These are phyloP conservation scores for Xylariales sp. DNA, from an alignment of 2,329 filamentous ascomycete species.

Conservation along the genomic window DNA sequence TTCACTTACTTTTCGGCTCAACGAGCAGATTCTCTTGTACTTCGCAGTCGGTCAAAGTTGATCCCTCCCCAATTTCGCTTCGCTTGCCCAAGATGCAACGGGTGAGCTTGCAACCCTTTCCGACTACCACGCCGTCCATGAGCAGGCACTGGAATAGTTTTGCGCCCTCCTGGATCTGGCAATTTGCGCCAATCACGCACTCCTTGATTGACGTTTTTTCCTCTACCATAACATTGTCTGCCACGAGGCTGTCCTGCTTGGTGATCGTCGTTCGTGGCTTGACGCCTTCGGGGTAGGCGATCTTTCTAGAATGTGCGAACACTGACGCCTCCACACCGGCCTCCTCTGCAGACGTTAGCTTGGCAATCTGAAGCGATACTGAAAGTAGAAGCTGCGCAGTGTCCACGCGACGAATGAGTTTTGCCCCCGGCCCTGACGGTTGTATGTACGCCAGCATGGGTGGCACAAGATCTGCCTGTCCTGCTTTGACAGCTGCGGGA, in stretches of 20 bases:
- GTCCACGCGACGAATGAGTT: conserved; percentile 83
- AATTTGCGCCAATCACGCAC: conserved; percentile 81
- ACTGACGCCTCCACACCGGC: conserved; percentile 58
- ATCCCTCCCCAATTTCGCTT: conserved; percentile 77
- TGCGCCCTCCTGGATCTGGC: conserved; percentile 80
- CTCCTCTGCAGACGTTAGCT: conserved; percentile 69
- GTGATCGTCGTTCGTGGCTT: conserved; percentile 79
- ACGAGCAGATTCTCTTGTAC: conserved; percentile 86
- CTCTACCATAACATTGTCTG: conserved; percentile 83
- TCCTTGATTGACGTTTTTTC: conserved; percentile 92
- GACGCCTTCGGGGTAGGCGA: conserved; percentile 79
- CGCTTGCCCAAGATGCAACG: conserved; percentile 82
- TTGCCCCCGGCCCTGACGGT: conserved; percentile 47
- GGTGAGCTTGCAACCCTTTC: conserved; percentile 78
- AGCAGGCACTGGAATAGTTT: conserved; percentile 82
- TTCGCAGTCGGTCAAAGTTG: conserved; percentile 81
- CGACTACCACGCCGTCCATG: conserved; percentile 88
- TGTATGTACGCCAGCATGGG: conserved; percentile 82
- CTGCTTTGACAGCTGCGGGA: conserved; percentile 17
- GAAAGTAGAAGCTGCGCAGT: conserved; percentile 76
- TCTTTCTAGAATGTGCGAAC: conserved; percentile 73
- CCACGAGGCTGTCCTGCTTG: conserved; percentile 75
- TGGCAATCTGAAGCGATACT: conserved; percentile 81
- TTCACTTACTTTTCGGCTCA: conserved; percentile 71
- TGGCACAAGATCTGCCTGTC: conserved; percentile 57